Evolutionary conservation across 2,329 filamentous ascomycete genomes (phyloP), one percentile per base, ranked within the genome.

Genomic region (Microcyclosporella mali): DNA sequence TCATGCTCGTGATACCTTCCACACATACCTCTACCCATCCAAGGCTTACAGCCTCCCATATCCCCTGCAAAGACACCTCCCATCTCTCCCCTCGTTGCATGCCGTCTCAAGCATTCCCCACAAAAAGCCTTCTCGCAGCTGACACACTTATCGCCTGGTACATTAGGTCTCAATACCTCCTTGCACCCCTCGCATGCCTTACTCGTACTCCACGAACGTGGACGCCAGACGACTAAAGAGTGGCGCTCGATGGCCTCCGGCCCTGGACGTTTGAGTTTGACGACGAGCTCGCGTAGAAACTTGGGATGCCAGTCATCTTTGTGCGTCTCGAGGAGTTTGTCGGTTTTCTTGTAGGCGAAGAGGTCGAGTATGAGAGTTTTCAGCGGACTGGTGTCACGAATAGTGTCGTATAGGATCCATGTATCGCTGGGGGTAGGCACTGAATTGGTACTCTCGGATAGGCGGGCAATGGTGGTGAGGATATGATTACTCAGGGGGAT

Each of bases 291-390:
- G 37, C 70, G 64, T 10, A 73, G 57, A 51, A 74, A 73, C 0
- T 49, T 56, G 4, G 69, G 69, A 42, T 73, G 70, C 70, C 71
- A 74, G 17, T 64, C 58, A 46, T 73, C 70, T 41, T 59, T 60
- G 50, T 74, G 71, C 15, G 58, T 64, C 32, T 66, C 66, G 12
- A 74, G 59, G 12, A 74, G 50, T 15, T 67, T 65, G 50, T 73
- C 71, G 28, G 71, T 74, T 49, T 73, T 73, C 56, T 74, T 74
- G 62, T 72, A 74, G 1, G 69, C 68, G 55, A 74, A 74, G 7
- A 74, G 62, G 47, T 74, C 71, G 25, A 73, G 58, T 11, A 74
- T 60, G 1, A 74, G 59, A 6, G 57, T 53, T 10, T 67, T 54
- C 15, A 74, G 43, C 4, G 65, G 64, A 7, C 66, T 57, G 2